Evolutionary conservation across 495 filamentous ascomycete species (phyloP).

Genomic region (Talaromyces nanjingensis): DNA sequence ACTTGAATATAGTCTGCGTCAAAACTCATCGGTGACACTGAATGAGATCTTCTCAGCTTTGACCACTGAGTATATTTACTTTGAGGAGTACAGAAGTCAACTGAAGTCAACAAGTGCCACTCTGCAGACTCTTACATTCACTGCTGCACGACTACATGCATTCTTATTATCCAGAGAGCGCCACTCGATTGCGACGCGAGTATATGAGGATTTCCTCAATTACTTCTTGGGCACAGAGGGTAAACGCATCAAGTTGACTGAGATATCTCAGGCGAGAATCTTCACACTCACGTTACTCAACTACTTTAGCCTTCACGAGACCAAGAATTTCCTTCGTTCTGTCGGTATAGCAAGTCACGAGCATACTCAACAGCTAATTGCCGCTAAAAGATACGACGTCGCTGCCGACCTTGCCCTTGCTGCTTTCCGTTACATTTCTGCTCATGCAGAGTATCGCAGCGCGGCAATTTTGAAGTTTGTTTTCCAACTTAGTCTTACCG

Average conservation of each 20-base stretch:
- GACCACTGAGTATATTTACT: constrained; percentile 31
- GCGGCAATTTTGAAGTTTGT: constrained; percentile 23
- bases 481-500: constrained; percentile 22
- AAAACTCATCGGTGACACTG: constrained; percentile 19
- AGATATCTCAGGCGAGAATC: constrained; percentile 23
- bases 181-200: constrained; percentile 12
- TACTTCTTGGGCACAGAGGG: constrained; percentile 29
- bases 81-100: constrained; percentile 28
- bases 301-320: constrained; percentile 25
- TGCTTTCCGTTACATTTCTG: constrained; percentile 25
- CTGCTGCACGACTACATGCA: constrained; percentile 23
- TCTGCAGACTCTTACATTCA: constrained; percentile 20
- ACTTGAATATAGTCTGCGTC: constrained; percentile 27
- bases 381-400: constrained; percentile 17
- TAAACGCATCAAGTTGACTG: constrained; percentile 18
- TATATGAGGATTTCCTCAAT: constrained; percentile 18
- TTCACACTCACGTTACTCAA: constrained; percentile 23
- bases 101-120: constrained; percentile 22
- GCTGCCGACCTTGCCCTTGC: constrained; percentile 26
- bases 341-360: constrained; percentile 29
- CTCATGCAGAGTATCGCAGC: constrained; percentile 19
- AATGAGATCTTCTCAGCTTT: constrained; percentile 30
- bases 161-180: constrained; percentile 25
- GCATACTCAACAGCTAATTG: constrained; percentile 22
- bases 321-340: constrained; percentile 29